Conservation (phyloP, 1,284 basidiomycete genomes). For the Dichomitus squalens region DNA sequence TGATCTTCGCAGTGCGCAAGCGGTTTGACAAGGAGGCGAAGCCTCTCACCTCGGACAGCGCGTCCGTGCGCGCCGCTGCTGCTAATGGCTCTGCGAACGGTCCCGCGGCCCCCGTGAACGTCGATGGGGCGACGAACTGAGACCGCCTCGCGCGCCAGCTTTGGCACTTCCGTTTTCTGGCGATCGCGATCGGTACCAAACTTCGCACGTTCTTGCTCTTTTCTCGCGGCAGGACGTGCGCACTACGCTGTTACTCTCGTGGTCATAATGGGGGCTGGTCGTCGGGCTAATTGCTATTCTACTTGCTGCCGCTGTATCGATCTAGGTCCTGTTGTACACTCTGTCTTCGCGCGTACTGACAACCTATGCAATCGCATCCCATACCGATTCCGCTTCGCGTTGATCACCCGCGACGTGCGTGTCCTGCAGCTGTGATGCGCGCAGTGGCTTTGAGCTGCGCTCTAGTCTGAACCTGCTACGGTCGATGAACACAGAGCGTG, state of each 20-base stretch:
- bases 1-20: conserved; percentile 60
- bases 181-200: neutral
- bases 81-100: too few relatives aligned
- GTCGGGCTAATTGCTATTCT: conserved; percentile 5
- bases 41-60: conserved; percentile 12
- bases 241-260: neutral
- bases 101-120: neutral
- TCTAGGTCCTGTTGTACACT: conserved; percentile 1
- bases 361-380: neutral
- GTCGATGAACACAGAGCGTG: too few relatives aligned
- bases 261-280: neutral
- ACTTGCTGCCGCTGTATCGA: neutral
- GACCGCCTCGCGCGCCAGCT: neutral
- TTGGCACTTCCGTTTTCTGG: too few relatives aligned
- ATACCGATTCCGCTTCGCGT: neutral
- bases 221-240: neutral
- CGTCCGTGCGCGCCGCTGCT: neutral
- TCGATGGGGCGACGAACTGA: neutral
- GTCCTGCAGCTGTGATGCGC: too few relatives aligned
- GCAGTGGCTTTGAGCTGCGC: too few relatives aligned
- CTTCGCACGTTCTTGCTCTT: neutral
- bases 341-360: neutral
- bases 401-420: too few relatives aligned
- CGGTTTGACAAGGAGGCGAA: conserved; percentile 43
- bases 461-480: too few relatives aligned